Evolutionary conservation across 108 stramenopile species (phyloP).

Genomic region (Skeletonema tropicum): DNA sequence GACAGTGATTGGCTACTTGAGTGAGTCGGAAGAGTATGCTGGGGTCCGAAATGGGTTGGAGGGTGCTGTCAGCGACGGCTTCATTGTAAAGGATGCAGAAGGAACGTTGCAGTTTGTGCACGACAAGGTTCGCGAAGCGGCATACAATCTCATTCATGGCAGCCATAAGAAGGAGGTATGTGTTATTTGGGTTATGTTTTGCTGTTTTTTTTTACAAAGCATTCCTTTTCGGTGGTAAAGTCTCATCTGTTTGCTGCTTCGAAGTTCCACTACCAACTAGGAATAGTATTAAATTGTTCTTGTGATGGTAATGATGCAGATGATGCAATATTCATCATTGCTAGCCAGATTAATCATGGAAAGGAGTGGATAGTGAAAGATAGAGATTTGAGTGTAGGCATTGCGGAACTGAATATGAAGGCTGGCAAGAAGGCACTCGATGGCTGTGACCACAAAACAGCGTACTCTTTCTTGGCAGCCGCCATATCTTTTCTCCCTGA

Average conservation of each 20-base stretch:
- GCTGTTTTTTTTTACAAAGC: background rate
- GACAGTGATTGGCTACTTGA: constrained; percentile 9
- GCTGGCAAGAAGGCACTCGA: constrained; percentile 25
- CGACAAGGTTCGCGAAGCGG: constrained; percentile 60
- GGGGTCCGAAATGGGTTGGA: constrained; percentile 14
- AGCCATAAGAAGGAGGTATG: constrained; percentile 14
- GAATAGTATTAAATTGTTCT: background rate
- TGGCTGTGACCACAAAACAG: constrained; percentile 1
- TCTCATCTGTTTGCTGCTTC: background rate
- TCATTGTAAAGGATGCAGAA: constrained; percentile 14
- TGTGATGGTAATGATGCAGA: background rate
- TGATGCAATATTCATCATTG: background rate
- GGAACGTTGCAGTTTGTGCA: constrained; percentile 39
- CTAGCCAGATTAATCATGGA: constrained; percentile 6
- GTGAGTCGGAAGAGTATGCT: background rate
- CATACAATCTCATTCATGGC: constrained; percentile 51
- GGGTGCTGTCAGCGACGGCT: constrained; percentile 24
- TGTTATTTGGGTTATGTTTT: background rate
- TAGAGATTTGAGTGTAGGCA: background rate
- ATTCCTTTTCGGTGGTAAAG: too few relatives aligned
- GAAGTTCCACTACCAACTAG: constrained; percentile 8
- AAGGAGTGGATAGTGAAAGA: background rate
- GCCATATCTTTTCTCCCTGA: constrained; percentile 1
- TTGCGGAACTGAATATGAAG: constrained; percentile 26
- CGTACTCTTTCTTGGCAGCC: background rate